Evolutionary conservation across 2,329 filamentous ascomycete genomes (phyloP), one percentile per base, ranked within the genome.

Genomic region (Fusarium buxicola): DNA sequence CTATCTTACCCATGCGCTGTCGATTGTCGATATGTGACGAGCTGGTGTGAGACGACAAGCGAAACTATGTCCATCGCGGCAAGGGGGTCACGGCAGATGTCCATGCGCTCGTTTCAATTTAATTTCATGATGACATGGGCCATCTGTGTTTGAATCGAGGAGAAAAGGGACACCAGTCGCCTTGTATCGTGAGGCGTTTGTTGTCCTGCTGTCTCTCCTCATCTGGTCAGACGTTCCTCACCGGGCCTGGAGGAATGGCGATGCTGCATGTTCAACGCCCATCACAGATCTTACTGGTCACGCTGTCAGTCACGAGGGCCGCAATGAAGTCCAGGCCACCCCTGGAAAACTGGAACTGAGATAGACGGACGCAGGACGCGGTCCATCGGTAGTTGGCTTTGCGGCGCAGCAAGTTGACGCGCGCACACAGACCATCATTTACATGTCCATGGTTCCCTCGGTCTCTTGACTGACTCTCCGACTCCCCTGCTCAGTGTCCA

Each of bases 21-120:
- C 21, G 28, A 25, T 28, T 45, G 7, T 41, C 45, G 45, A 64
- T 60, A 63, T 64, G n/a, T 60, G 61, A 63, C 50, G 34, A 18
- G 36, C 44, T 32, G 24, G 24, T 16, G 25, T 15, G 28, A 24
- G 18, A 46, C 24, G 18, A 46, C 24, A 31, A 39, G 32, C 32
- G 31, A 38, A 21, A 39, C 16, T 25, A 34, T 45, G 21, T 44
- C 47, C 35, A 51, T 15, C 32, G 32, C 16, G 16, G 58, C 32
- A 58, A 47, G 25, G 28, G 28, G 18, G 39, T 10, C 48, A 55
- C 51, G 47, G 47, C 47, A 63, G 35, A 27, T 21, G 44, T 49
- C 49, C 28, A 48, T 48, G 50, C 34, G 32, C 45, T 27, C 32
- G 45, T 48, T 38, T 48, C 45, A 48, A 38, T 21, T 38, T 48